Base-by-base conservation (phyloP, 768 basidiomycete species). In the Xanthoconium stramineum region DNA sequence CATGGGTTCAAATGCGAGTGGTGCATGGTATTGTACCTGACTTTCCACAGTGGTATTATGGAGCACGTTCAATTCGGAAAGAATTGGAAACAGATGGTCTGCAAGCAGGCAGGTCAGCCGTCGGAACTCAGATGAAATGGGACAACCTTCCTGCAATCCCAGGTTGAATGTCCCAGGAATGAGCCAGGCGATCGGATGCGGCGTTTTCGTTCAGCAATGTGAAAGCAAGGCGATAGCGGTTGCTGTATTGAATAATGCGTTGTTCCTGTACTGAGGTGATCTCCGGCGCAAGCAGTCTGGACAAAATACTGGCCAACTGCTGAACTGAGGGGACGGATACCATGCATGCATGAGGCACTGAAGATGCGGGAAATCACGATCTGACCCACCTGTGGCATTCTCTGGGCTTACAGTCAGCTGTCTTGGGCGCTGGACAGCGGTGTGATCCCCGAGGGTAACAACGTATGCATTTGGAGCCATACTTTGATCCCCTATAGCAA, bases 21-120 rank as follows among this genome's bases (percentile, higher is more conserved):
- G 95, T 6, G 93, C 92, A 63, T 96, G 87, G 66, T 85, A 93
- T 64, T 95, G 92, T 1, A 97, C 83, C 74, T 98, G 96, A 56
- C 93, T 96, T 75, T 98, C 94, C 43, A 98, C 79, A 3, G 89
- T 94, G 67, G 94, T 92, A 65, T 95, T 93, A 76, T 98, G 92
- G 17, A 98, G 72, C 15, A 77, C 69, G 3, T 75, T 74, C 6
- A 98, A 75, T 33, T 80, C 74, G 14, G 77, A 67, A 11, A 91
- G 69, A 10, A 89, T 75, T 0, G 94, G 91, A 10, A 75, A 69
- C 28, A 98, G 72, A 68, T 89, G 83, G 30, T 75, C 95, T 98
- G 65, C 14, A 49, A 28, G 51, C 50, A 15, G 44, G 35, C 38
- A 32, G 51, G 55, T 60, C 56, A 64, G 47, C 53, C 52, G 59